Percentiles rank a stretch among this genome's conserved stretches.
phyloP scores from a whole-genome alignment of 495 filamentous ascomycete genomes.

The Chaetomium tenue region DNA sequence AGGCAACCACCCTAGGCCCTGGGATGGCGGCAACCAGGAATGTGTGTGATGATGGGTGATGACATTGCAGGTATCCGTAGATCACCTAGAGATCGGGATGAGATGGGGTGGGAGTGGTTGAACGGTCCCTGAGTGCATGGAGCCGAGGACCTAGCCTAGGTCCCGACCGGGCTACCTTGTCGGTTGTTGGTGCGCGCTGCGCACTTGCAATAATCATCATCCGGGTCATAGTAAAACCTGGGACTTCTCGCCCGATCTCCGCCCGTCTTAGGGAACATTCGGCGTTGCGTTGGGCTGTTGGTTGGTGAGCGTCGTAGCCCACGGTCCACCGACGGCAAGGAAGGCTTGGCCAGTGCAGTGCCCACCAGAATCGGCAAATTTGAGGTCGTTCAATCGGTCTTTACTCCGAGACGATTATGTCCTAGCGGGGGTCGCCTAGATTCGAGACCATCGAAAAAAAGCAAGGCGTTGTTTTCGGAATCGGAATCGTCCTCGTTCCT shows the following conservation, averaged over 20 bases:
- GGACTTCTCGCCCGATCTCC: not conserved
- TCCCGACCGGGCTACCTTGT: not conserved
- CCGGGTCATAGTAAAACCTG: not conserved
- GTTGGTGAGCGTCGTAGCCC: not conserved
- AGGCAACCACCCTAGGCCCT: not conserved
- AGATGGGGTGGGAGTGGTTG: not conserved
- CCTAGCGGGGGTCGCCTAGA: not conserved
- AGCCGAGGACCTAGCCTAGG: no score
- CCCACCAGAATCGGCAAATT: no score
- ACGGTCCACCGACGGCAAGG: not conserved
- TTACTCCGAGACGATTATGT: conserved; percentile 1
- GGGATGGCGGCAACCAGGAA: not conserved
- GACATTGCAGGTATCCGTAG: not conserved
- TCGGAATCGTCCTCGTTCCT: not conserved
- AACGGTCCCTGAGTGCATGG: not conserved
- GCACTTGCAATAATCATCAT: not conserved
- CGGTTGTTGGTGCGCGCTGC: not conserved
- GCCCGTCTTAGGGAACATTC: no score
- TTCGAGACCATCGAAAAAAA: conserved; percentile 4
- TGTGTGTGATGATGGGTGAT: not conserved
- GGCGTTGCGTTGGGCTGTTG: not conserved
- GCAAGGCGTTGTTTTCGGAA: conserved; percentile 8
- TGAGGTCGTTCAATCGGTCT: not conserved
- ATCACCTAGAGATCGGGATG: not conserved
- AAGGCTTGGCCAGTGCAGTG: not conserved